Evolutionary conservation across 2,329 filamentous ascomycete genomes (phyloP).

Genomic region (Aspergillus uvarum): DNA sequence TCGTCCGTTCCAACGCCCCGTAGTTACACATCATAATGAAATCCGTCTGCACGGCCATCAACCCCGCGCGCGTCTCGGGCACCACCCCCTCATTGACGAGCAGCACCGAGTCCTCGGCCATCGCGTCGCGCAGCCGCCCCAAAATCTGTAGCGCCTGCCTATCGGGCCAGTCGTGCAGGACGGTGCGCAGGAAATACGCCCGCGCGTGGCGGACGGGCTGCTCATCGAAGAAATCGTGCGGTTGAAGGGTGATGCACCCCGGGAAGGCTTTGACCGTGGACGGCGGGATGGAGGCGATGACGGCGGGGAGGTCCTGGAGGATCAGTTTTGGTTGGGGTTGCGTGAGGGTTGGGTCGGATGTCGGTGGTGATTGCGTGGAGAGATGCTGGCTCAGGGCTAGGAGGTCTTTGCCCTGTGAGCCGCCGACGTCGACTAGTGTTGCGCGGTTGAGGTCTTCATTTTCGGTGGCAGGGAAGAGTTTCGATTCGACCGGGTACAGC

Average conservation of each 20-base stretch:
- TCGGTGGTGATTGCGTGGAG: too few species aligned
- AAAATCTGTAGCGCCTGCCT: constrained; percentile 11
- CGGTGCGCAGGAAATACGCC: constrained; percentile 31
- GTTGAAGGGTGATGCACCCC: neutral
- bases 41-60: constrained; percentile 9
- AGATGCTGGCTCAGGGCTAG: neutral
- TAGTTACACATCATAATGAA: constrained; percentile 20
- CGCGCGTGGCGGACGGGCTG: constrained; percentile 45
- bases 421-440: constrained; percentile 3
- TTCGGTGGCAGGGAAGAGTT: neutral
- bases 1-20: constrained; percentile 14
- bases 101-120: constrained; percentile 16
- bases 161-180: constrained; percentile 37
- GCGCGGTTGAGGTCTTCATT: neutral
- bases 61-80: constrained; percentile 2
- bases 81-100: constrained; percentile 18
- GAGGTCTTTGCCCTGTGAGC: constrained; percentile 3
- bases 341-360: neutral
- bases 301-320: constrained; percentile 3
- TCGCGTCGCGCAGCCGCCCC: constrained; percentile 13
- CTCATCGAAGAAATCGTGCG: constrained; percentile 34
- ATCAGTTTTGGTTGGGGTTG: neutral
- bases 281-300: neutral
- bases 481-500: neutral
- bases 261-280: constrained; percentile 13